Base-by-base conservation (phyloP, 163 green algal genomes). In the Chloroidium sp. region DNA sequence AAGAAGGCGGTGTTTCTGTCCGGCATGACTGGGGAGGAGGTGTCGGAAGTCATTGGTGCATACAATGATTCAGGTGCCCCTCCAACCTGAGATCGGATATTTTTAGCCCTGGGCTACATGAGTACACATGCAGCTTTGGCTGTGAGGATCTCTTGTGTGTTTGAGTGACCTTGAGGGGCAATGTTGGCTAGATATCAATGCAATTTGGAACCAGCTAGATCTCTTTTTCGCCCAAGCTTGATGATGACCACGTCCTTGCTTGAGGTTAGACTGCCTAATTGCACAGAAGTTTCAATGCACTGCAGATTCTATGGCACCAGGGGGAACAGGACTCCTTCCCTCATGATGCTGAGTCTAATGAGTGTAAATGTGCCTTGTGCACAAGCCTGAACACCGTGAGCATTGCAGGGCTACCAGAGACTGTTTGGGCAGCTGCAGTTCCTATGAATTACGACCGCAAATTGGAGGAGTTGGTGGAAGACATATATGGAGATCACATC, bases 21-120 rank as follows among this genome's bases (percentile, higher is more conserved):
- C n/a, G 90, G 90, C 62, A 93, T 93, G 90, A 86, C 87, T 10
- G 88, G 85, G 1, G 81, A 78, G 0, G 90, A 93, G 79, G 81
- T 93, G 59, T 60, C 87, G 67, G 89, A 93, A 74, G 85, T 92
- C 0, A 90, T 93, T 61, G 81, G 76, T 0, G 84, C 84, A 1
- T 93, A 91, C 82, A 85, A 82, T 61, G 86, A 93, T 3, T 80
- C 87, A 81, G 90, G 90, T 91, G 84, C 2, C 80, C 3, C n/a
- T 59, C 59, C 14, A 36, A 8, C 57, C 57, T 60, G 2, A 1
- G 8, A 68, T 2, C 4, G 6, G 4, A 10, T n/a, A 58, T 62
- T 10, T 69, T 2, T 3, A 14, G 13, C 4, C 3, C 14, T 74
- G 36, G 3, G n/a, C 4, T 58, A 61, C 79, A 61, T 6, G 60